phyloP scores from a whole-genome alignment of 2,329 filamentous ascomycete genomes.

The Aureobasidium sp. region DNA sequence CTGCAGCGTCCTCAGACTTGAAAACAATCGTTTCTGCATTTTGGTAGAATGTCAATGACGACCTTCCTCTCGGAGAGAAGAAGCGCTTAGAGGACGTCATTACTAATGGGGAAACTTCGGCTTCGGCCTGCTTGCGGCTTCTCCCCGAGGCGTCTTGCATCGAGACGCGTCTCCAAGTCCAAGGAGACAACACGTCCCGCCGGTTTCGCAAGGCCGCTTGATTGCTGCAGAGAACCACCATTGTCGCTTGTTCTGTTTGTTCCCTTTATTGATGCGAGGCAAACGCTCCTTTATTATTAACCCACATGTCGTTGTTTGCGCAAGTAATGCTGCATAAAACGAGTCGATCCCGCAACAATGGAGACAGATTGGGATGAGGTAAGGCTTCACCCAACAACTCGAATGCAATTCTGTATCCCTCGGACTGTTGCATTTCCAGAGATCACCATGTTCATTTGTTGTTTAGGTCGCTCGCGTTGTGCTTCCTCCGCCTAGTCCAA shows the following conservation, averaged over 20 bases:
- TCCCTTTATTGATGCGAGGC: constrained; percentile 5
- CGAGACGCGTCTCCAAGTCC: constrained; percentile 3
- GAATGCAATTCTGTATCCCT: background rate
- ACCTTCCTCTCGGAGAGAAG: background rate
- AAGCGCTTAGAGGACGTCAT: background rate
- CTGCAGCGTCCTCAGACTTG: constrained; percentile 41
- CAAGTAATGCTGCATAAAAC: constrained; percentile 12
- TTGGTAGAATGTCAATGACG: background rate
- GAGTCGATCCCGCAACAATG: constrained; percentile 27
- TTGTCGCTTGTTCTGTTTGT: constrained; percentile 4
- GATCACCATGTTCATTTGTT: constrained; percentile 16
- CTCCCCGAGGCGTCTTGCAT: background rate
- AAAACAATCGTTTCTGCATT: constrained; percentile 45
- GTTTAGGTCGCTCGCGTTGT: constrained; percentile 68
- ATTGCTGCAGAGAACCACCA: background rate
- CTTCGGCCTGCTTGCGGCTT: background rate
- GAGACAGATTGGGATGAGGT: constrained; percentile 47
- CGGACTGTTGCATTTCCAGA: constrained; percentile 2
- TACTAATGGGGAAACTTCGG: constrained; percentile 6
- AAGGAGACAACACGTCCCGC: constrained; percentile 12
- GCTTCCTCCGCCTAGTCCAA: constrained; percentile 67
- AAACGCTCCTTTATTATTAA: constrained; percentile 2
- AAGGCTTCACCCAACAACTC: constrained; percentile 26
- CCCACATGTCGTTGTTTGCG: constrained; percentile 11
- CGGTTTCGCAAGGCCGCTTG: background rate